A percentile compares a stretch with the other conserved stretches of the same genome.
phyloP scores from a whole-genome alignment of 2,329 filamentous ascomycete species.

The Lojkania enalia region DNA sequence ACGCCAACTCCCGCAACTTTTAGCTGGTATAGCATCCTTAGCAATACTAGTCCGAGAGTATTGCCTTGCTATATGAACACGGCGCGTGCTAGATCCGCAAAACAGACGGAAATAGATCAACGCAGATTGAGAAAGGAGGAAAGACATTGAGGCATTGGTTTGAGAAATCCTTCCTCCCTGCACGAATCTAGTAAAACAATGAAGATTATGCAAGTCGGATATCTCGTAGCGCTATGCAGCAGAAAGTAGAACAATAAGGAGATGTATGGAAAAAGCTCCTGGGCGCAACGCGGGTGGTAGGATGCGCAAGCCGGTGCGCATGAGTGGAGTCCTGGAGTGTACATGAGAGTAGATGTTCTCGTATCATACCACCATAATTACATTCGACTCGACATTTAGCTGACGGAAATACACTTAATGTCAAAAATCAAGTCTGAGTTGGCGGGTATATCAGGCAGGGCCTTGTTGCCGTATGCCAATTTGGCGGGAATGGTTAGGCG shows the following conservation, averaged over 20 bases:
- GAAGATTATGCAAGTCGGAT: constrained; percentile 49
- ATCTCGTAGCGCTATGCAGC: constrained; percentile 46
- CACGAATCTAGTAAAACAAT: constrained; percentile 33
- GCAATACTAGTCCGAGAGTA: constrained; percentile 26
- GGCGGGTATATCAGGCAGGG: constrained; percentile 79
- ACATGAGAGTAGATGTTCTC: constrained; percentile 29
- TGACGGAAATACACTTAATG: constrained; percentile 56
- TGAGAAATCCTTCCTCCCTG: constrained; percentile 49
- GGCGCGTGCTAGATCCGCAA: constrained; percentile 3
- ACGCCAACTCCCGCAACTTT: constrained; percentile 33
- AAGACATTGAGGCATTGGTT: constrained; percentile 5
- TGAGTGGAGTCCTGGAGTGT: constrained; percentile 34
- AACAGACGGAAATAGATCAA: constrained; percentile 7
- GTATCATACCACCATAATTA: constrained; percentile 16
- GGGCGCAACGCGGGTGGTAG: constrained; percentile 20
- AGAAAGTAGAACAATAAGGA: constrained; percentile 24
- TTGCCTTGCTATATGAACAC: constrained; percentile 39
- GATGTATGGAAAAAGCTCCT: constrained; percentile 16
- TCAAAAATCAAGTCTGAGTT: constrained; percentile 95
- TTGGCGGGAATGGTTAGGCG: constrained; percentile 85
- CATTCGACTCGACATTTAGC: constrained; percentile 36
- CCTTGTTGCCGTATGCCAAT: constrained; percentile 86
- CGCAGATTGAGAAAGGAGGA: not conserved
- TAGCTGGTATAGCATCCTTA: constrained; percentile 43
- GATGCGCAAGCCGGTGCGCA: constrained; percentile 28